Percentiles rank a stretch among this genome's conserved stretches.
Conservation (phyloP, 805 yeast genomes). For the Metschnikowia sp. region DNA sequence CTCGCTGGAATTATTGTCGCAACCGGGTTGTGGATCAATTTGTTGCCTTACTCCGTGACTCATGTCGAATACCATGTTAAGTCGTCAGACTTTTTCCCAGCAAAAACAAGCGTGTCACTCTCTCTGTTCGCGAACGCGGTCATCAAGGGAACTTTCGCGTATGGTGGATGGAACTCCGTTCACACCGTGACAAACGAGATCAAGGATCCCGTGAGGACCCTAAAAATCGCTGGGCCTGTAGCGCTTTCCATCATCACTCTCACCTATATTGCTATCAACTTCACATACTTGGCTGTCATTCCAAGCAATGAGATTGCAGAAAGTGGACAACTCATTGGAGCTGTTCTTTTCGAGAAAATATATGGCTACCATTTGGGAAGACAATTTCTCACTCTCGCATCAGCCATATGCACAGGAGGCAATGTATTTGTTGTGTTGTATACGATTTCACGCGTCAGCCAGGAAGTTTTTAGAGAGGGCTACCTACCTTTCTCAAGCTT, state of each 20-base stretch:
- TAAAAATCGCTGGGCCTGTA: constrained; percentile 59
- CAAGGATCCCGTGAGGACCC: constrained; percentile 53
- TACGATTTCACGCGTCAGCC: constrained; percentile 58
- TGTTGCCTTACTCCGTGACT: constrained; percentile 44
- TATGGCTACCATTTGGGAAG: constrained; percentile 53
- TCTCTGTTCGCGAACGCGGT: constrained; percentile 54
- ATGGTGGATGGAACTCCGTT: constrained; percentile 61
- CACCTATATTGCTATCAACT: constrained; percentile 50
- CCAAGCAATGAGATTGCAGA: constrained; percentile 50
- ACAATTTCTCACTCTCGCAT: constrained; percentile 51
- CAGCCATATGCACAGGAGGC: constrained; percentile 61
- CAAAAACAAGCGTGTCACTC: constrained; percentile 33
- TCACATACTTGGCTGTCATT: constrained; percentile 54
- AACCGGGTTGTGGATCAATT: constrained; percentile 57
- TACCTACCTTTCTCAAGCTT: constrained; percentile 49
- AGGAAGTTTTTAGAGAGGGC: constrained; percentile 64
- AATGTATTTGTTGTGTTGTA: constrained; percentile 61
- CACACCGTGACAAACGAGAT: constrained; percentile 62
- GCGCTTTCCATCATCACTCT: constrained; percentile 46
- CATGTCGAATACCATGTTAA: constrained; percentile 43
- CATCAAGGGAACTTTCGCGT: constrained; percentile 56
- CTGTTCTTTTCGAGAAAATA: constrained; percentile 50
- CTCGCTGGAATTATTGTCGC: constrained; percentile 52
- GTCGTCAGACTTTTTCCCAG: constrained; percentile 27
- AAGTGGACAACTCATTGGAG: constrained; percentile 59